Evolutionary conservation across 140 eudicot genomes (phyloP).

Genomic region (Cichorium intybus): DNA sequence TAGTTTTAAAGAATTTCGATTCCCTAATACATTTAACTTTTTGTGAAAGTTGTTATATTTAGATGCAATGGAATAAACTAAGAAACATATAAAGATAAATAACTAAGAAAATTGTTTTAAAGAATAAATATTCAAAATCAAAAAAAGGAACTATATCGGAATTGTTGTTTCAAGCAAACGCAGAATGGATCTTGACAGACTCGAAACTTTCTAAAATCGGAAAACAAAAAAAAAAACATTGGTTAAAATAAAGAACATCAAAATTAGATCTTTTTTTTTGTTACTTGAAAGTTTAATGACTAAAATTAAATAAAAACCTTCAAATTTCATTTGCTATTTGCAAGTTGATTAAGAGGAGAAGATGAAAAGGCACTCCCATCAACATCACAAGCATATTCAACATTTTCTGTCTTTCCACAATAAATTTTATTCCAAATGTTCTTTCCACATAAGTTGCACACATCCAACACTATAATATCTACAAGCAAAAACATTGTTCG

Average conservation of each 20-base stretch:
- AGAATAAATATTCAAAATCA: background rate
- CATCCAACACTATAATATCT: constrained; percentile 82
- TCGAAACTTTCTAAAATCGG: constrained; percentile 75
- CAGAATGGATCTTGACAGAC: constrained; percentile 68
- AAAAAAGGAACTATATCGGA: constrained; percentile 54
- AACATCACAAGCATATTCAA: constrained; percentile 98
- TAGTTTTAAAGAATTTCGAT: no score
- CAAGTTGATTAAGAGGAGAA: constrained; percentile 81
- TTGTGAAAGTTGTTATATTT: no score
- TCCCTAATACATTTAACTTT: no score
- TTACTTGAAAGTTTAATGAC: background rate
- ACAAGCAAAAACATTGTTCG: constrained; percentile 92
- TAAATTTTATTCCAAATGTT: constrained; percentile 95
- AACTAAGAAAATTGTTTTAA: background rate
- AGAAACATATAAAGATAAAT: constrained; percentile 12
- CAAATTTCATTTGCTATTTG: constrained; percentile 92
- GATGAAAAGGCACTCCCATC: constrained; percentile 99
- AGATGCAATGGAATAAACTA: no score
- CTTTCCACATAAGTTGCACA: constrained; percentile 76
- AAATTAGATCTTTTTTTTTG: no score
- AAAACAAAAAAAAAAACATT: background rate
- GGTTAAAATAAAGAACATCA: background rate
- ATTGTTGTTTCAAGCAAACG: constrained; percentile 81
- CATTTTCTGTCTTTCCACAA: constrained; percentile 81
- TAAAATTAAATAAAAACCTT: constrained; percentile 52